Evolutionary conservation across 2,329 filamentous ascomycete genomes (phyloP), one percentile per base, ranked within the genome.

Genomic region (Cephalotrichum gorgonifer): DNA sequence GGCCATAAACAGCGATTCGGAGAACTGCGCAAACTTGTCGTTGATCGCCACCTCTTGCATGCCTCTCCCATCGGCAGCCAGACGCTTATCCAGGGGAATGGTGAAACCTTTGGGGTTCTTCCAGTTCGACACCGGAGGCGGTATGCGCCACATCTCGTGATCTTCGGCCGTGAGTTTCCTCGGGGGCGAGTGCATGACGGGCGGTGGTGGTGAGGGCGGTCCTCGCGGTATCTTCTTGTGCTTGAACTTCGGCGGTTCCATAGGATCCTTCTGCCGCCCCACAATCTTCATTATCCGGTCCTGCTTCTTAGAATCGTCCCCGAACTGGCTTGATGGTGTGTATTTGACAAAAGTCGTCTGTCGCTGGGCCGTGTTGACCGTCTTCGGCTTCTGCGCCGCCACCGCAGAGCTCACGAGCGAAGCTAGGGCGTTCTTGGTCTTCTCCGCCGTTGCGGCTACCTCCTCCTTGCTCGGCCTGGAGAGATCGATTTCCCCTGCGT

Each of bases 21-120:
- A 86, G 62, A 98, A 94, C 59, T 95, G 88, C 2, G 91, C 91
- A 62, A 98, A 97, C 63, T 96, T 97, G 73, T 98, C 93, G 68
- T 95, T 97, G 69, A 98, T 97, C 6, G 88, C 85, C 39, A 95
- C 82, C 62, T 98, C 93, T 64, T 96, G 89, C 54, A 98, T 64
- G 1, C 88, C 88, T 59, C 93, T 79, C 12, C 93, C 93, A 64
- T 97, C 91, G 8, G 93, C 91, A 17, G 93, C 93, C 57, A 98
- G 70, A 62, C 93, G 84, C 72, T 98, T 98, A 65, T 98, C 93
- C 47, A 98, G 67, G 0, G 93, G 88, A 1, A 98, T 88, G 0
- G 93, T 98, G 62, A 95, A 98, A 59, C 93, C 93, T 71, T 97
- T 97, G 1, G 91, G 88, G 64, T 98, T 98, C 78, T 98, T 98